Conservation (phyloP, 495 filamentous ascomycete species). For the Aspergillus bridgeri region DNA sequence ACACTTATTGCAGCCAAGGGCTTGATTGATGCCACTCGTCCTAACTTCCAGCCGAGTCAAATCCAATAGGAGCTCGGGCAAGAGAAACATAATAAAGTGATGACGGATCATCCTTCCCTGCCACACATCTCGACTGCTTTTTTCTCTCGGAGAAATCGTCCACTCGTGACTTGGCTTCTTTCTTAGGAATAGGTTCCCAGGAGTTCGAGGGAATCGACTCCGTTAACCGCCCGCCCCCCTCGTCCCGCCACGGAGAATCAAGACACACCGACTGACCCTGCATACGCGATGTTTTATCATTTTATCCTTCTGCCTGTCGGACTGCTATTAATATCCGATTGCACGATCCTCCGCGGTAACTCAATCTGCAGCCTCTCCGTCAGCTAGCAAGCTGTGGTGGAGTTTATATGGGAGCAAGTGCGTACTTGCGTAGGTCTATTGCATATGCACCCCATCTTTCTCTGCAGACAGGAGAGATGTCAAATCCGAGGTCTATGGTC, state of each 20-base stretch:
- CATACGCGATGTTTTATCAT: background rate
- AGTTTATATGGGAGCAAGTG: background rate
- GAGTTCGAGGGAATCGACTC: constrained; percentile 2
- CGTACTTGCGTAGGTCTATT: background rate
- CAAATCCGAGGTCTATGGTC: background rate
- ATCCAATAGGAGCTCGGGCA: background rate
- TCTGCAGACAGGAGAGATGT: background rate
- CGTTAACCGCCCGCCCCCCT: background rate
- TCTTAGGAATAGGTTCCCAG: background rate
- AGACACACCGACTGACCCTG: background rate
- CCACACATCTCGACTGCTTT: background rate
- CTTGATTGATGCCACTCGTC: background rate
- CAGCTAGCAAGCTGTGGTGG: background rate
- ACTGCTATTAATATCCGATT: background rate
- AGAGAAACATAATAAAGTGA: background rate
- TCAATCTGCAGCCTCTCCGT: background rate
- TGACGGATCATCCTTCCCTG: background rate
- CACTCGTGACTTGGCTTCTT: background rate
- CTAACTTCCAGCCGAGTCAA: background rate
- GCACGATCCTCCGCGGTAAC: background rate
- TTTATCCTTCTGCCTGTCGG: background rate
- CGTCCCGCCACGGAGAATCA: background rate
- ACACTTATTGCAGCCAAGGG: background rate
- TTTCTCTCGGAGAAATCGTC: no score
- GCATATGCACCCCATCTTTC: background rate